Percentiles rank a stretch among this genome's conserved stretches.
Conservation (phyloP, 805 yeast genomes). For the Metschnikowia gelsemii region DNA sequence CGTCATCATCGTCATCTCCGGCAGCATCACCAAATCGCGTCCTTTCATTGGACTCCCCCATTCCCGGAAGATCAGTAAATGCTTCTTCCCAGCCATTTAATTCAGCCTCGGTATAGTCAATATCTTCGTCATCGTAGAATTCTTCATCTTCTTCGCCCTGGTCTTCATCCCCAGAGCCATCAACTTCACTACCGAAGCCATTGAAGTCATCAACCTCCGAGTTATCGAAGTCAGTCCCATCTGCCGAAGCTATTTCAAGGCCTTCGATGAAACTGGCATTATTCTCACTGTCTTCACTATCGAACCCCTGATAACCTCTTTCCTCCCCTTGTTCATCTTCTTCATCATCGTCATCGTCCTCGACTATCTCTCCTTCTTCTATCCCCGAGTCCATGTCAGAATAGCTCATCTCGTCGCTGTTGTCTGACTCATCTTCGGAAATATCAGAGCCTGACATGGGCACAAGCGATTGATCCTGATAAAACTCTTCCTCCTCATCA, state of each 20-base stretch:
- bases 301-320: constrained; percentile 19
- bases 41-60: constrained; percentile 7
- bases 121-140: constrained; percentile 32
- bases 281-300: constrained; percentile 27
- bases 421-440: constrained; percentile 25
- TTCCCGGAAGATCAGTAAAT: constrained; percentile 30
- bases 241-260: constrained; percentile 30
- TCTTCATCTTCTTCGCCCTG: constrained; percentile 41
- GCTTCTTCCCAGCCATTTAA: constrained; percentile 43
- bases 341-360: constrained; percentile 19
- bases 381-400: constrained; percentile 27
- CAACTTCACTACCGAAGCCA: constrained; percentile 24
- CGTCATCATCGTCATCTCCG: constrained; percentile 20
- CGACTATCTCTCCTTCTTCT: constrained; percentile 24
- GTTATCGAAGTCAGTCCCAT: constrained; percentile 31
- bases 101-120: constrained; percentile 36
- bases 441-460: constrained; percentile 37
- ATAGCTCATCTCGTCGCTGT: constrained; percentile 26
- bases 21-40: constrained; percentile 16
- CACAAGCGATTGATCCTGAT: constrained; percentile 39
- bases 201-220: constrained; percentile 31
- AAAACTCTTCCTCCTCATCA: constrained; percentile 55
- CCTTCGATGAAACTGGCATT: constrained; percentile 40
- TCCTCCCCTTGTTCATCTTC: constrained; percentile 13
- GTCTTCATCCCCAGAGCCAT: constrained; percentile 28